A percentile compares a stretch with the other conserved stretches of the same genome.
Evolutionary conservation across 2,329 filamentous ascomycete species (phyloP).

Genomic region (Stagonosporopsis vannaccii): DNA sequence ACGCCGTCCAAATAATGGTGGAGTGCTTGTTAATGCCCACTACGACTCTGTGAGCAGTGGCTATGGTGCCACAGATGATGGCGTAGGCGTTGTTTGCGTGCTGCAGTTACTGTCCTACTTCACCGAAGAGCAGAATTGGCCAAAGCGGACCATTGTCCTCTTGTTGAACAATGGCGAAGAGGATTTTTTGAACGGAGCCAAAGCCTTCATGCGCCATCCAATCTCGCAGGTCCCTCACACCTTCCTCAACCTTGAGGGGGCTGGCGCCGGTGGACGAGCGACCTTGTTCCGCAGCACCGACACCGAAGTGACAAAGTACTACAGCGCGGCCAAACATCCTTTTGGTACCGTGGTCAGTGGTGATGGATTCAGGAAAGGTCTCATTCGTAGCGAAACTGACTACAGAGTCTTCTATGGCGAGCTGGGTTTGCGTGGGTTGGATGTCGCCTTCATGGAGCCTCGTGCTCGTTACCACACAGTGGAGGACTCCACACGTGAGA

Average conservation of each 20-base stretch:
- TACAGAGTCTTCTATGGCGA: slow-evolving; percentile 82
- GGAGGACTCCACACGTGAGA: slow-evolving; percentile 83
- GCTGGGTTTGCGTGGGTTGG: slow-evolving; percentile 84
- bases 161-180: slow-evolving; percentile 97
- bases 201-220: slow-evolving; percentile 83
- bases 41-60: slow-evolving; percentile 94
- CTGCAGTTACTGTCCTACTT: slow-evolving; percentile 90
- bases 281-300: slow-evolving; percentile 89
- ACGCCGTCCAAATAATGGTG: slow-evolving; percentile 65
- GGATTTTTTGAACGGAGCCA: slow-evolving; percentile 86
- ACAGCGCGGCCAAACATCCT: slow-evolving; percentile 73
- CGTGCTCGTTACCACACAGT: slow-evolving; percentile 89
- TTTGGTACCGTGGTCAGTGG: slow-evolving; percentile 83
- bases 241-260: slow-evolving; percentile 94
- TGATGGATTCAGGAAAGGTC: slow-evolving; percentile 81
- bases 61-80: slow-evolving; percentile 93
- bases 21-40: slow-evolving; percentile 92
- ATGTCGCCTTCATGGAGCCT: slow-evolving; percentile 90
- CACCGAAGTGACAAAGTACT: slow-evolving; percentile 81
- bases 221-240: slow-evolving; percentile 81
- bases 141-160: slow-evolving; percentile 80
- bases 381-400: slow-evolving; percentile 87
- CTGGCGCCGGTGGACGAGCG: slow-evolving; percentile 87
- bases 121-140: slow-evolving; percentile 70
- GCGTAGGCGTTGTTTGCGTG: slow-evolving; percentile 84